Conservation (phyloP, 306 rosid genomes). For the Cucumis melo region DNA sequence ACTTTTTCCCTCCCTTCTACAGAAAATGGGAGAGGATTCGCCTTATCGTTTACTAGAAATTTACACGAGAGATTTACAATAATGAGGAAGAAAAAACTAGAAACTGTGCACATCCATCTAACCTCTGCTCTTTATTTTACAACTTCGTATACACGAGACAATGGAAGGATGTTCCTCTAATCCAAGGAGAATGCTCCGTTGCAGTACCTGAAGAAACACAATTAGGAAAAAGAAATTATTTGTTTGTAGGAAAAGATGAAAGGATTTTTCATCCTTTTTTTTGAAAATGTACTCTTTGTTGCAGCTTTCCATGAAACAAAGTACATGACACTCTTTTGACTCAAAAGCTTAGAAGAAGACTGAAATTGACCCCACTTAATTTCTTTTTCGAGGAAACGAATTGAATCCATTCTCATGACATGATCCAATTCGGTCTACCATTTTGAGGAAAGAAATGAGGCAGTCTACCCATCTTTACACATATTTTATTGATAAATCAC, state of each 20-base stretch:
- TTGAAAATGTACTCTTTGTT: not conserved
- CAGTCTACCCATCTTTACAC: too few relatives aligned
- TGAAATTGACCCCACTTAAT: not conserved
- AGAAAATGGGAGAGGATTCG: not conserved
- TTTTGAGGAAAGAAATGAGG: too few relatives aligned
- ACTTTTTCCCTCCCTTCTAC: not conserved
- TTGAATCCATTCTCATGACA: not conserved
- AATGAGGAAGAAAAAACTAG: not conserved
- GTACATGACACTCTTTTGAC: not conserved
- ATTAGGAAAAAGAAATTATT: not conserved
- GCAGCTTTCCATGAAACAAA: not conserved
- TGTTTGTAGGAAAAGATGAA: not conserved
- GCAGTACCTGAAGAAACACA: slow-evolving; percentile 54
- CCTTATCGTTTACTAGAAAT: not conserved
- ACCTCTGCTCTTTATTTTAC: not conserved
- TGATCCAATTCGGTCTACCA: not conserved
- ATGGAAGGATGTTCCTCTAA: slow-evolving; percentile 19
- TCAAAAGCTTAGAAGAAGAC: not conserved
- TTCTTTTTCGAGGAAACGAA: not conserved
- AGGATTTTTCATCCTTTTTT: not conserved
- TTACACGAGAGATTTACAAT: not conserved
- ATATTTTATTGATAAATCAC: too few relatives aligned
- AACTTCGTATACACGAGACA: not conserved
- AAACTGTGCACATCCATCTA: not conserved
- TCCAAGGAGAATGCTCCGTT: slow-evolving; percentile 76